These are phyloP conservation scores for Skeletonema tropicum DNA, from an alignment of 108 stramenopile genomes.

Conservation along the genomic window DNA sequence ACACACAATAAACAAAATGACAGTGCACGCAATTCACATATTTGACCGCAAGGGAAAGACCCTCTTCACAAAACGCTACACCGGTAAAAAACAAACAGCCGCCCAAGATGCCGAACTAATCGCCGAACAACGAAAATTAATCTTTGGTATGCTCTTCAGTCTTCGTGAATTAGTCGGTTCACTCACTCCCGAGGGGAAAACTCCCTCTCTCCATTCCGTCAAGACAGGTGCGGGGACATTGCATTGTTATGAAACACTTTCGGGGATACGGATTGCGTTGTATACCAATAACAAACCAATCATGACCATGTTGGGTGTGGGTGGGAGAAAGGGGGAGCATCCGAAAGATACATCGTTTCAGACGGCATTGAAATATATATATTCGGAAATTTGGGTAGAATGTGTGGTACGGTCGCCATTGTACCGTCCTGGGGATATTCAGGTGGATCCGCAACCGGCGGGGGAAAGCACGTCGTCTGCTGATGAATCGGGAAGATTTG, in stretches of 20 bases:
- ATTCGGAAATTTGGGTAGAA: constrained; percentile 87
- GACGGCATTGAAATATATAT: constrained; percentile 75
- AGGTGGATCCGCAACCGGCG: constrained; percentile 29
- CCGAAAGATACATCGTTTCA: constrained; percentile 61
- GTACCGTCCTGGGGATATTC: constrained; percentile 66
- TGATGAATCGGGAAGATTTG: constrained; percentile 37
- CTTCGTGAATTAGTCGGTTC: constrained; percentile 78
- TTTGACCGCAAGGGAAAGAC: constrained; percentile 92
- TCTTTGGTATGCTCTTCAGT: constrained; percentile 92
- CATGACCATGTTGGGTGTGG: constrained; percentile 43
- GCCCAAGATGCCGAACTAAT: constrained; percentile 67
- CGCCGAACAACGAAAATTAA: constrained; percentile 85
- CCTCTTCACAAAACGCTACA: constrained; percentile 83
- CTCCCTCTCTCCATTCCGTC: constrained; percentile 67
- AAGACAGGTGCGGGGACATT: constrained; percentile 79
- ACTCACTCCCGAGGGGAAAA: constrained; percentile 63
- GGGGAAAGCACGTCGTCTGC: constrained; percentile 13
- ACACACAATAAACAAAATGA: constrained; percentile 62
- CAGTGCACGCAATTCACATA: constrained; percentile 86
- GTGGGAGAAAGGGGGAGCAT: constrained; percentile 31
- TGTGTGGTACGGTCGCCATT: constrained; percentile 83
- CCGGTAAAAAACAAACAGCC: constrained; percentile 28
- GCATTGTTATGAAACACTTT: constrained; percentile 84
- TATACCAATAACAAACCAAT: constrained; percentile 70
- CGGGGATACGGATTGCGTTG: constrained; percentile 82